Evolutionary conservation across 495 filamentous ascomycete species (phyloP).

Genomic region (Lasiosphaeris hirsuta): DNA sequence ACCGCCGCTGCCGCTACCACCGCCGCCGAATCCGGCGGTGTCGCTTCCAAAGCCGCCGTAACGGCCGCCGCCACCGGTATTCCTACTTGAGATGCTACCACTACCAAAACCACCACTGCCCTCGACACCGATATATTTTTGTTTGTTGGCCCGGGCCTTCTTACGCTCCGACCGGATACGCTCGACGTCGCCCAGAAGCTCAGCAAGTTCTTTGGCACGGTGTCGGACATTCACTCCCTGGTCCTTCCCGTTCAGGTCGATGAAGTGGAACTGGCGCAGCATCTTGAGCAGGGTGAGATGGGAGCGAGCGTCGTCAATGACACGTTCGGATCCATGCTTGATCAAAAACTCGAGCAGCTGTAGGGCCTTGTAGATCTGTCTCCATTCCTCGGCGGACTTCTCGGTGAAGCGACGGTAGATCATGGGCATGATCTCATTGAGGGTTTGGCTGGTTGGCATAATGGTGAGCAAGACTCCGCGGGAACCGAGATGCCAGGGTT

Average conservation of each 20-base stretch:
- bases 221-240: conserved; percentile 98
- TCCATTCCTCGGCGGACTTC: conserved; percentile 97
- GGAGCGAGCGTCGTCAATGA: conserved; percentile 94
- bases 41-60: conserved; percentile 91
- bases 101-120: conserved; percentile 61
- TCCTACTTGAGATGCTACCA: conserved; percentile 52
- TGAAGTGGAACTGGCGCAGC: conserved; percentile 97
- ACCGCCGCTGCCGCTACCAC: conserved; percentile 50
- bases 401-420: conserved; percentile 99
- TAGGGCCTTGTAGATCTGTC: conserved; percentile 97
- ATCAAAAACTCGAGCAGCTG: conserved; percentile 96
- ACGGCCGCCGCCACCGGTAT: conserved; percentile 43
- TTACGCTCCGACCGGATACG: conserved; percentile 89
- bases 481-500: not conserved
- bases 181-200: conserved; percentile 91
- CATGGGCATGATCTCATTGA: conserved; percentile 99
- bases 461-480: not conserved
- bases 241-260: conserved; percentile 95
- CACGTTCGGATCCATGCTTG: conserved; percentile 96
- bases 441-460: conserved; percentile 66
- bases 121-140: conserved; percentile 93
- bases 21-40: conserved; percentile 48
- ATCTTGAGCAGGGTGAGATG: conserved; percentile 95
- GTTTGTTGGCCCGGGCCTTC: conserved; percentile 82
- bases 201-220: conserved; percentile 89